Conservation (phyloP, 1,284 basidiomycete species). For the Puccinia triticina region DNA sequence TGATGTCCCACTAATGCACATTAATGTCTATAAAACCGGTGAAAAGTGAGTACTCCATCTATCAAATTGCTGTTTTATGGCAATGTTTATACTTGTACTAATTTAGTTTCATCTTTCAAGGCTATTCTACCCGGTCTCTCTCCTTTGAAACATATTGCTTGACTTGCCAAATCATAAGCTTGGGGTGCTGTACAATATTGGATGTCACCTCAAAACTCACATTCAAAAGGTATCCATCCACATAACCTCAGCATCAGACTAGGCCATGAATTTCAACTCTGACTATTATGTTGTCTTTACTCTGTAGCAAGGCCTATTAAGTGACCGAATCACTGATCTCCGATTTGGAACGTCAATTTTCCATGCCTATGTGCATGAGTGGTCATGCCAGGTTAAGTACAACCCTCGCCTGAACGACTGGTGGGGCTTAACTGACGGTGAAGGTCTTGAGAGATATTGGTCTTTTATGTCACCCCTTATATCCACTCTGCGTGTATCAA, state of each 20-base stretch:
- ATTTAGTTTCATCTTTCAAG: neutral
- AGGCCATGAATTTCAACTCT: too few species aligned
- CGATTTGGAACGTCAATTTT: slow-evolving; percentile 20
- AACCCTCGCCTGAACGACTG: slow-evolving; percentile 3
- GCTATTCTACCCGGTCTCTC: slow-evolving; percentile 8
- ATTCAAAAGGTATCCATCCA: neutral
- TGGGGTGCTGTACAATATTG: slow-evolving; percentile 21
- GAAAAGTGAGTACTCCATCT: slow-evolving; percentile 11
- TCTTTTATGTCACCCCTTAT: neutral
- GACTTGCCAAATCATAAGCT: neutral
- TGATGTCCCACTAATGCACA: slow-evolving; percentile 15
- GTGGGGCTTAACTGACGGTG: slow-evolving; percentile 2
- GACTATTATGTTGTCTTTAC: too few species aligned
- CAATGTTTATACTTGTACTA: too few species aligned
- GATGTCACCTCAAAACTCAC: slow-evolving; percentile 29
- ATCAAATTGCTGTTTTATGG: too few species aligned
- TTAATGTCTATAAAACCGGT: slow-evolving; percentile 20
- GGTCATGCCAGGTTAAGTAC: slow-evolving; percentile 25
- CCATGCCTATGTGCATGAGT: slow-evolving; percentile 26
- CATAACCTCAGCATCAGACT: too few species aligned
- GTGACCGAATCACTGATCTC: neutral
- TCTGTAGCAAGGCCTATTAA: slow-evolving; percentile 3
- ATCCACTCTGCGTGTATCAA: neutral
- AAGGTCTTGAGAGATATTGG: too few species aligned
- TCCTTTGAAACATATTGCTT: neutral